Evolutionary conservation across 2,329 filamentous ascomycete genomes (phyloP), one percentile per base, ranked within the genome.

Genomic region (Cercospora sp.): DNA sequence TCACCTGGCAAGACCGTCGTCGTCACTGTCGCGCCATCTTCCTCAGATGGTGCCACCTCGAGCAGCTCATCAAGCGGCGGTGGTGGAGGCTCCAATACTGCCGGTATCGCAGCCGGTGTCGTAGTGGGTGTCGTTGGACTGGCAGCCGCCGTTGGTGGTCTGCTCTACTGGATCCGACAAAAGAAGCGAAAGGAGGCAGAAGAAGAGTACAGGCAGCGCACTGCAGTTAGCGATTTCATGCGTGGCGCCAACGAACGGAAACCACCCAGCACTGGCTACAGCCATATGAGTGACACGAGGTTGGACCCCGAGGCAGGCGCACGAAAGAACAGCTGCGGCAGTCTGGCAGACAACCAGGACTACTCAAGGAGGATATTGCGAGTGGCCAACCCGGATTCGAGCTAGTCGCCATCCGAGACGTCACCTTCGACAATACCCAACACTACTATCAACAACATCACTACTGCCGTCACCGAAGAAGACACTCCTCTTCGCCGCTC

Each of bases 301-400:
- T 88, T 97, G 67, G 94, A 98, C 72, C 93, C 93, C 8, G 89
- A 86, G 67, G 87, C 94, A 8, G 72, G 72, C 53, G 69, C 69
- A 26, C 67, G 72, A 62, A 69, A 73, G 60, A 75, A 75, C 69
- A 97, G 94, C 81, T 93, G 96, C 77, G 94, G 94, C 74, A 97
- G 94, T 81, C 97, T 98, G 79, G 94, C 94, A 65, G 72, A 73
- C 55, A 96, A 97, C 81, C 90, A 97, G 81, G 94, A 98, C 80
- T 98, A 97, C 83, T 97, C 95, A 69, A 89, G 94, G 82, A 91
- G 92, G 82, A 97, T 98, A 81, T 87, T 98, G 77, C 92, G 96
- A 89, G 94, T 96, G 87, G 73, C 87, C 58, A 72, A 72, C 39
- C 70, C 70, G 65, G 69, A 71, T 55, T 64, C 60, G 36, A 68